Percentiles rank a stretch among this genome's conserved stretches.
Evolutionary conservation across 2,329 filamentous ascomycete genomes (phyloP).

Genomic region (Trichophaea hybrida): DNA sequence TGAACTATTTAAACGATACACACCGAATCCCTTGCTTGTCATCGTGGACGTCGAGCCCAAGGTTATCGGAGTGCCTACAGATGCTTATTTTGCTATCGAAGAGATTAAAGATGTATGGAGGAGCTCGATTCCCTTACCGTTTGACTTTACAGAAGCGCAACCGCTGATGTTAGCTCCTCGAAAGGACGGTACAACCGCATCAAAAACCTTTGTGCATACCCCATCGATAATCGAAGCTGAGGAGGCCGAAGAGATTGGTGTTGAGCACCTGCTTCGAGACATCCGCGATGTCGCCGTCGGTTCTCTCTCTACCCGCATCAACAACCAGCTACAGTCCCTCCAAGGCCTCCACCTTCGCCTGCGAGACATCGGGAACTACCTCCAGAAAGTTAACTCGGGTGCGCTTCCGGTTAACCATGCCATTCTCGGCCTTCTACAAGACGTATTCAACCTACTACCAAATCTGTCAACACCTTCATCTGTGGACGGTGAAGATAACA

Average conservation of each 20-base stretch:
- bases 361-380: conserved; percentile 86
- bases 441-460: conserved; percentile 95
- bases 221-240: conserved; percentile 97
- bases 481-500: conserved; percentile 42
- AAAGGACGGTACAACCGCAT: conserved; percentile 90
- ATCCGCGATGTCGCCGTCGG: conserved; percentile 96
- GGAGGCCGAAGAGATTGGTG: conserved; percentile 96
- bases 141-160: background rate
- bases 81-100: conserved; percentile 97
- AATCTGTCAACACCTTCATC: conserved; percentile 74
- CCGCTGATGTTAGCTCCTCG: background rate
- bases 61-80: conserved; percentile 91
- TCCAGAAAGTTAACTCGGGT: conserved; percentile 88
- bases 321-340: conserved; percentile 90
- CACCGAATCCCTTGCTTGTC: conserved; percentile 84
- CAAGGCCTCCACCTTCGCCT: conserved; percentile 90
- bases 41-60: conserved; percentile 98
- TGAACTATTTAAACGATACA: conserved; percentile 98
- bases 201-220: conserved; percentile 95
- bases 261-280: conserved; percentile 92
- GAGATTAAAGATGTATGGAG: conserved; percentile 91
- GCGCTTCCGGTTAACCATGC: conserved; percentile 92
- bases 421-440: conserved; percentile 94
- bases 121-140: background rate
- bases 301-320: conserved; percentile 90